These are phyloP conservation scores for Neoconidiobolus thromboides DNA, from an alignment of 371 early-diverging fungal species.

Conservation along the genomic window DNA sequence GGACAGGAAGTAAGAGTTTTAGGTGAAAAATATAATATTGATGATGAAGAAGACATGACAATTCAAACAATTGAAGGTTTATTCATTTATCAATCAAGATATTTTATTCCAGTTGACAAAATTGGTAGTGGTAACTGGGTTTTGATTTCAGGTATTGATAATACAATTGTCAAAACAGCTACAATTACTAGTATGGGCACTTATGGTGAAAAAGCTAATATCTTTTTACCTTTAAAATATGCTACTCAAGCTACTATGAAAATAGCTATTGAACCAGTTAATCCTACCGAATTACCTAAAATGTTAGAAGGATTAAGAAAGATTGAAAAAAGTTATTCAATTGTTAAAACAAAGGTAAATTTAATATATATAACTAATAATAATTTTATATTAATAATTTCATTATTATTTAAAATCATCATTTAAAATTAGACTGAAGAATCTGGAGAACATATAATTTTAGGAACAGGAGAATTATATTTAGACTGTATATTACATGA, in stretches of 20 bases:
- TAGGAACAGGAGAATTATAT: conserved; percentile 90
- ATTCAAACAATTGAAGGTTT: conserved; percentile 54
- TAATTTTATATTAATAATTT: too few relatives aligned
- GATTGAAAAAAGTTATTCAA: conserved; percentile 87
- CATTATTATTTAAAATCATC: not conserved
- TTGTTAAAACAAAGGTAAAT: conserved; percentile 59
- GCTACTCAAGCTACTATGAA: conserved; percentile 72
- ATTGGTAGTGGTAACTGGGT: conserved; percentile 80
- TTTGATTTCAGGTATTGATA: conserved; percentile 75
- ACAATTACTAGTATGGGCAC: conserved; percentile 51
- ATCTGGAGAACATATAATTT: conserved; percentile 86
- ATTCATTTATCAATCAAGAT: conserved; percentile 69
- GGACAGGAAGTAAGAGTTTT: conserved; percentile 76
- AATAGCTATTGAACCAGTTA: conserved; percentile 90
- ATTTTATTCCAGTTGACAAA: conserved; percentile 61
- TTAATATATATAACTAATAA: not conserved
- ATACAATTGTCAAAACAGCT: conserved; percentile 82
- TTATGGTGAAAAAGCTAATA: conserved; percentile 44
- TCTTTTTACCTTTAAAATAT: conserved; percentile 71
- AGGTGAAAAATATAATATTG: conserved; percentile 75
- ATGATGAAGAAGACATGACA: conserved; percentile 92
- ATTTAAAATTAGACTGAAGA: conserved; percentile 52
- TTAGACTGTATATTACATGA: conserved; percentile 93
- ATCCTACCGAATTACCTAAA: conserved; percentile 93
- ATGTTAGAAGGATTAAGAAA: conserved; percentile 93